Percentiles rank a stretch among this genome's conserved stretches.
Conservation (phyloP, 306 rosid genomes). For the Abrus pulchellus region DNA sequence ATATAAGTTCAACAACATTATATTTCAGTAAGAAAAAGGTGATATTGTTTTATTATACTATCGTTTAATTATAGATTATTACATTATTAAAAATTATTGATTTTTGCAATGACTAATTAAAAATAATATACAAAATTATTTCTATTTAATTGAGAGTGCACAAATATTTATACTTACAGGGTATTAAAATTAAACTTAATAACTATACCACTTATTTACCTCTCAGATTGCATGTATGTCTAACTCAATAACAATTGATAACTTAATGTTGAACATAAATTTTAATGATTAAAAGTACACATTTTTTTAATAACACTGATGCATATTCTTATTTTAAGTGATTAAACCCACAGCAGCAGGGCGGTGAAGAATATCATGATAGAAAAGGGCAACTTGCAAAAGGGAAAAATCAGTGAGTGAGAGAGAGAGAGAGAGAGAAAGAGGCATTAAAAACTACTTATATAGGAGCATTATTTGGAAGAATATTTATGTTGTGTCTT, state of each 20-base stretch:
- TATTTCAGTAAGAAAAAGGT: no score
- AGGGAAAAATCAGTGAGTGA: background rate
- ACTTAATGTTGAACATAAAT: background rate
- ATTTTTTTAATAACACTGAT: background rate
- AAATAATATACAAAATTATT: no score
- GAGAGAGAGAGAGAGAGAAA: background rate
- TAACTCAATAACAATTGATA: background rate
- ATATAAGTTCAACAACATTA: no score
- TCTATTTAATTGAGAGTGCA: no score
- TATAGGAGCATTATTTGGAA: constrained; percentile 15
- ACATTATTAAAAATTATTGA: no score
- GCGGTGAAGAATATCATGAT: constrained; percentile 9
- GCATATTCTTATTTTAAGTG: constrained; percentile 15
- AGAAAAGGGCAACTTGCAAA: constrained; percentile 7
- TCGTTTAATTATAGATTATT: no score
- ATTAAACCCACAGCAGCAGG: background rate
- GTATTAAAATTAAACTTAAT: background rate
- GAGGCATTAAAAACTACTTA: background rate
- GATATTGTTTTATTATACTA: no score
- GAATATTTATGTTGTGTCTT: constrained; percentile 30
- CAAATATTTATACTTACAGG: no score
- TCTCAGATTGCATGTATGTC: background rate
- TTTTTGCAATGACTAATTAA: no score
- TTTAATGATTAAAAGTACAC: background rate
- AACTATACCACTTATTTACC: background rate